phyloP scores from a whole-genome alignment of 2,329 filamentous ascomycete genomes.

The Septoria linicola region DNA sequence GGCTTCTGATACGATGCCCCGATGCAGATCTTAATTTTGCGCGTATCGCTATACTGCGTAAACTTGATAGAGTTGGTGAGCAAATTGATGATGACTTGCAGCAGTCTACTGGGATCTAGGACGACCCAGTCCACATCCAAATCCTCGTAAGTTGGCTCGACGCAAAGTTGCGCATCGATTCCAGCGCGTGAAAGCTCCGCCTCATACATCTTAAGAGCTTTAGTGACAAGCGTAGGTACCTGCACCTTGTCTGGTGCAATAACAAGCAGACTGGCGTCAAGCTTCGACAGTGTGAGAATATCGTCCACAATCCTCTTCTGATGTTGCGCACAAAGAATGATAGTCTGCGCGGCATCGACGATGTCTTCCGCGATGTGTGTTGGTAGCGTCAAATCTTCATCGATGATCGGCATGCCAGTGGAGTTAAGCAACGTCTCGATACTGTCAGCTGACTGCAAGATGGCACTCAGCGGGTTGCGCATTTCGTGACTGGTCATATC shows the following conservation, averaged over 20 bases:
- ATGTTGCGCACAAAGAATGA: conserved; percentile 48
- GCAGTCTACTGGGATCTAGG: conserved; percentile 45
- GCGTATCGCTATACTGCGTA: conserved; percentile 40
- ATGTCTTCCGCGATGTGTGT: conserved; percentile 27
- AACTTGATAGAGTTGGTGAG: conserved; percentile 52
- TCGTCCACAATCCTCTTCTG: conserved; percentile 52
- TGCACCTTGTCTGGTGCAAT: conserved; percentile 45
- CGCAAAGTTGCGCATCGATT: conserved; percentile 30
- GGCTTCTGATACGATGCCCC: conserved; percentile 40
- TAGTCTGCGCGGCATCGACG: conserved; percentile 40
- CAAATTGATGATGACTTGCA: conserved; percentile 46
- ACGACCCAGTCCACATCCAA: conserved; percentile 42
- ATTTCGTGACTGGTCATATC: conserved; percentile 46
- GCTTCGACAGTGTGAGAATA: conserved; percentile 47
- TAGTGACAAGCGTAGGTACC: conserved; percentile 38
- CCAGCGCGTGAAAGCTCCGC: conserved; percentile 31
- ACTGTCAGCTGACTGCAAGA: conserved; percentile 42
- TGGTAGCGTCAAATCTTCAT: conserved; percentile 31
- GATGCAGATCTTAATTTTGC: conserved; percentile 42
- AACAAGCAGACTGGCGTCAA: conserved; percentile 46
- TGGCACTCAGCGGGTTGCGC: conserved; percentile 46
- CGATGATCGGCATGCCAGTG: conserved; percentile 17
- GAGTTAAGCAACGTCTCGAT: conserved; percentile 39
- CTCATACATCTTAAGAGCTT: conserved; percentile 38
- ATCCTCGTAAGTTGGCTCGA: conserved; percentile 40